Evolutionary conservation across 305 asterid species (phyloP), one percentile per base, ranked within the genome.

Genomic region (Withania somnifera): DNA sequence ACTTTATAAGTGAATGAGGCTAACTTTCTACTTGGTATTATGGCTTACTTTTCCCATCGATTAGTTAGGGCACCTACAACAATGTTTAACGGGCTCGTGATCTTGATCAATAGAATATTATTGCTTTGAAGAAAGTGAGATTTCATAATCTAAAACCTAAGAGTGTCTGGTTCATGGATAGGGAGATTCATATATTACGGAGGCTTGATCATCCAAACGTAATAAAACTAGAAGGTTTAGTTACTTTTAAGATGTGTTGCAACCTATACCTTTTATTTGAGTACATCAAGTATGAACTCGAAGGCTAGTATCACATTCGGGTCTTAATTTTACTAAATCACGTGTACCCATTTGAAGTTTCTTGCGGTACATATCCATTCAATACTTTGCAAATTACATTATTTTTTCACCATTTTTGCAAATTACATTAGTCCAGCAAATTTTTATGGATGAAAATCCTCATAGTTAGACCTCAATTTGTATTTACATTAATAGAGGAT

Each of bases 241-340:
- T 95, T 83, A 93, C 98, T 3, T 95, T 98, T 68, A 88, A 97
- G 82, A 93, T 95, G 98, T 92, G 97, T 76, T 91, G 97, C 96
- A 92, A 97, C 90, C 90, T 95, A 83, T 95, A 95, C 88, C 96
- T 95, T 82, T 94, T 95, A 56, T 95, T 95, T 66, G 98, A 95
- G 88, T 95, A 95, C 89, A 95, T 95, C 98, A 97, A 95, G 90
- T 98, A 95, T 88, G 98, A 95, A 87, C 86, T 95, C 86, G 97
- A 3, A 98, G 99, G 83, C 97, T 95, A 71, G 93, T 97, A 45
- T 95, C 95, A 82, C 94, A 91, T 84, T 94, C 97, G 54, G 95
- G 94, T 71, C 90, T 94, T 82, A 94, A 89, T 86, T 95, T 94
- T 89, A 89, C 97, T 1, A 95, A 93, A 89, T 87, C 99, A 22